Conservation (phyloP, 352 stramenopile species). For the Aphanomyces invadans region DNA sequence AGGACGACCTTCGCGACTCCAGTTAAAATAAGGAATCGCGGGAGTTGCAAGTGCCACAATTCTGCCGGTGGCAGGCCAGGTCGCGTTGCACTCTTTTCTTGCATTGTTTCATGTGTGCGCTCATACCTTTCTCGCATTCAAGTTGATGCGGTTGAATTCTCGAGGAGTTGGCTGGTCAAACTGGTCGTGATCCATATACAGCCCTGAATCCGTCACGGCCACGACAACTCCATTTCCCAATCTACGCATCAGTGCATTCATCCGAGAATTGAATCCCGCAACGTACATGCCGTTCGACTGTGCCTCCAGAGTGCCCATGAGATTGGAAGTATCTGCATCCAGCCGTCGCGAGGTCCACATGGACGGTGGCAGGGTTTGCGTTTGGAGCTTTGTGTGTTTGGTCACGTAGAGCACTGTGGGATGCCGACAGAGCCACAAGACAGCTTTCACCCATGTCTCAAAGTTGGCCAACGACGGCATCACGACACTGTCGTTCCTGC, state of each 20-base stretch:
- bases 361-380: constrained; percentile 19
- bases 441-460: constrained; percentile 46
- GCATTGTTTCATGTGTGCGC: too few species aligned
- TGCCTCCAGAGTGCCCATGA: constrained; percentile 58
- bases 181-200: constrained; percentile 79
- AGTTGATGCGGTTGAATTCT: background rate
- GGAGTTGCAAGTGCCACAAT: too few species aligned
- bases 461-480: constrained; percentile 34
- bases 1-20: constrained; percentile 74
- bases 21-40: too few species aligned
- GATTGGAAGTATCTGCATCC: constrained; percentile 47
- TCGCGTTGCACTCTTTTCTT: too few species aligned
- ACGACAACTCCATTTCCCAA: constrained; percentile 58
- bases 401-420: constrained; percentile 32
- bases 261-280: too few species aligned
- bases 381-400: constrained; percentile 32
- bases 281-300: constrained; percentile 48
- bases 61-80: too few species aligned
- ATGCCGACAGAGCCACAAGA: constrained; percentile 64
- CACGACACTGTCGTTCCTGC: too few species aligned
- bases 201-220: constrained; percentile 70
- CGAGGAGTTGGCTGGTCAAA: constrained; percentile 47
- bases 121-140: constrained; percentile 16
- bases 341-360: constrained; percentile 33
- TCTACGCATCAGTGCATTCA: background rate